phyloP scores from a whole-genome alignment of 2,329 filamentous ascomycete species.

The Aureobasidium sp. region DNA sequence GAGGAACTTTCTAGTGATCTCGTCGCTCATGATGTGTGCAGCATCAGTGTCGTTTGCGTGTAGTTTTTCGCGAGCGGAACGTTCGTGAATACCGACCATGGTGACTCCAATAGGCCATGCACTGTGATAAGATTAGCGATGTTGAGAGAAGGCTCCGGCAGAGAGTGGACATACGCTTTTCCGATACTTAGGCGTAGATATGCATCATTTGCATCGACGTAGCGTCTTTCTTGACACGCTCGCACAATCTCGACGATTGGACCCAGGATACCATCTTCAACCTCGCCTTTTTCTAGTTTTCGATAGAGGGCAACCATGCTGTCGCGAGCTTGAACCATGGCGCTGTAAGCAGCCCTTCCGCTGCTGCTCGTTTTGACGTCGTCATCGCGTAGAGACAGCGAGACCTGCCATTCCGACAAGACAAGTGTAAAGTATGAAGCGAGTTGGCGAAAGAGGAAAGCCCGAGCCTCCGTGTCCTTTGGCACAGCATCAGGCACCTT shows the following conservation, averaged over 20 bases:
- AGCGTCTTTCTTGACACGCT: slow-evolving; percentile 80
- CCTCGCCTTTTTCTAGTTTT: slow-evolving; percentile 72
- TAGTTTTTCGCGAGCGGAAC: slow-evolving; percentile 88
- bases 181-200: slow-evolving; percentile 83
- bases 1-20: slow-evolving; percentile 88
- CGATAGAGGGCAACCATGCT: slow-evolving; percentile 87
- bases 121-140: slow-evolving; percentile 26
- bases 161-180: slow-evolving; percentile 25
- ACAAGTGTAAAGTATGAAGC: slow-evolving; percentile 96
- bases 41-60: slow-evolving; percentile 69
- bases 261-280: slow-evolving; percentile 71
- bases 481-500: slow-evolving; percentile 61
- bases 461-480: slow-evolving; percentile 57
- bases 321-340: slow-evolving; percentile 80
- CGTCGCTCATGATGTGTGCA: slow-evolving; percentile 95
- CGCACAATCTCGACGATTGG: slow-evolving; percentile 88
- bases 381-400: slow-evolving; percentile 55
- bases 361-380: slow-evolving; percentile 64
- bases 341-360: slow-evolving; percentile 72
- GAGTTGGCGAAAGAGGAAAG: slow-evolving; percentile 77
- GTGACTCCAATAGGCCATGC: slow-evolving; percentile 99
- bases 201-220: slow-evolving; percentile 93
- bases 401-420: slow-evolving; percentile 76
- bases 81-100: slow-evolving; percentile 99
- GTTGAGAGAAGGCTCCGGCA: background rate